Percentiles rank a stretch among this genome's conserved stretches.
phyloP scores from a whole-genome alignment of 164 flowering plant genomes.

The Liriodendron chinense region DNA sequence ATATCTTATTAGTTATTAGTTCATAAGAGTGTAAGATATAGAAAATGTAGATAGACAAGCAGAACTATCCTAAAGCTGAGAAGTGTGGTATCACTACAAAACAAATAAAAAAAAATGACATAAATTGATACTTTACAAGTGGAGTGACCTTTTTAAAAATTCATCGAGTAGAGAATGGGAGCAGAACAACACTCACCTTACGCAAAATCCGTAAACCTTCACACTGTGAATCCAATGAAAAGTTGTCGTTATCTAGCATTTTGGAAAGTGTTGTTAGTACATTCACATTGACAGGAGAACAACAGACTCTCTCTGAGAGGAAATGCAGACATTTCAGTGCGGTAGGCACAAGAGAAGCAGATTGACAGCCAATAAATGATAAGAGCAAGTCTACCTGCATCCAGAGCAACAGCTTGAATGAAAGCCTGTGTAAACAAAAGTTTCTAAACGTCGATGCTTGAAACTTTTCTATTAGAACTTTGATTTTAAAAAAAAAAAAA shows the following conservation, averaged over 20 bases:
- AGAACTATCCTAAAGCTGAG: too few relatives aligned
- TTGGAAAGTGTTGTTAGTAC: constrained; percentile 30
- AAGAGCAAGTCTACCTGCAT: constrained; percentile 61
- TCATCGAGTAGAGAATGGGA: neutral
- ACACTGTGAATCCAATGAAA: constrained; percentile 37
- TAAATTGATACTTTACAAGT: neutral
- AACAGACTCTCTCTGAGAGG: constrained; percentile 27
- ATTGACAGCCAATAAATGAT: constrained; percentile 34
- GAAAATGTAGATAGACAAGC: too few relatives aligned
- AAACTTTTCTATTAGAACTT: neutral
- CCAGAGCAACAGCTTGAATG: constrained; percentile 1
- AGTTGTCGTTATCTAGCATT: constrained; percentile 30
- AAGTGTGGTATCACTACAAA: too few relatives aligned
- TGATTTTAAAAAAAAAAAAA: too few relatives aligned
- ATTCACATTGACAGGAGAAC: constrained; percentile 20
- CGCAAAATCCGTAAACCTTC: constrained; percentile 47
- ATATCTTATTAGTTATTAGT: too few relatives aligned
- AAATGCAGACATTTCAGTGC: constrained; percentile 51
- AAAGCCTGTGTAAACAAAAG: constrained; percentile 4
- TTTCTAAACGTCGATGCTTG: neutral
- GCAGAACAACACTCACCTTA: constrained; percentile 38
- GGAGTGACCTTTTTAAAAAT: neutral
- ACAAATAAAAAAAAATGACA: too few relatives aligned
- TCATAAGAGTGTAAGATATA: too few relatives aligned
- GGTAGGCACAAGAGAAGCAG: constrained; percentile 33